Conservation (phyloP, 1,139 yeast genomes). For the Kodamaea ohmeri region DNA sequence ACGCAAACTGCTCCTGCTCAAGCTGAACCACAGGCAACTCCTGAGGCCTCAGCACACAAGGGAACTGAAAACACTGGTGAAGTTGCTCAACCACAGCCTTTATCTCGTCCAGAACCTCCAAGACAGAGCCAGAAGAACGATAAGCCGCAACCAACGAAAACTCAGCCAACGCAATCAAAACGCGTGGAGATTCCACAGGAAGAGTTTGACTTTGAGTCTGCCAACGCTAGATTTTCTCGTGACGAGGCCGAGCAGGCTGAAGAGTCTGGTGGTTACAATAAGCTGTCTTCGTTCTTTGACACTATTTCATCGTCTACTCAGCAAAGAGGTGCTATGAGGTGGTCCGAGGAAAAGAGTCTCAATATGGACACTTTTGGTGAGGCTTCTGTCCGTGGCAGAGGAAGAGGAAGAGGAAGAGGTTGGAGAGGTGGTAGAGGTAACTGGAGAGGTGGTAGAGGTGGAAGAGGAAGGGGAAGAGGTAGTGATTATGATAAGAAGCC, state of each 20-base stretch:
- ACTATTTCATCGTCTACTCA: constrained; percentile 41
- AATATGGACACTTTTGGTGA: constrained; percentile 29
- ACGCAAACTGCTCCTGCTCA: background rate
- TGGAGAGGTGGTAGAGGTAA: constrained; percentile 21
- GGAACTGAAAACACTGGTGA: constrained; percentile 17
- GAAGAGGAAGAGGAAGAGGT: constrained; percentile 32
- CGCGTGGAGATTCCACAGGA: constrained; percentile 20
- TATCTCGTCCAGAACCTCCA: constrained; percentile 13
- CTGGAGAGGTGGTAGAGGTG: constrained; percentile 22
- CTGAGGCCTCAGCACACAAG: constrained; percentile 19
- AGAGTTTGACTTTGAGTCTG: constrained; percentile 55
- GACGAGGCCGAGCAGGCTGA: constrained; percentile 28
- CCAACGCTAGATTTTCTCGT: constrained; percentile 41
- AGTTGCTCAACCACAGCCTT: constrained; percentile 18
- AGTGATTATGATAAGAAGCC: constrained; percentile 33
- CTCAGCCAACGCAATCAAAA: constrained; percentile 14
- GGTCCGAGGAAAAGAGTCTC: constrained; percentile 57
- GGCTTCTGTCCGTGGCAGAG: constrained; percentile 28
- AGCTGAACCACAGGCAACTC: constrained; percentile 8
- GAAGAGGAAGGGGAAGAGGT: constrained; percentile 19
- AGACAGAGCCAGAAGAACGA: constrained; percentile 12
- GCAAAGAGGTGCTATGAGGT: constrained; percentile 44
- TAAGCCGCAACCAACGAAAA: constrained; percentile 15
- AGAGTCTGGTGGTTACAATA: constrained; percentile 21
- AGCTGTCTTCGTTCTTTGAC: constrained; percentile 25